Base-by-base conservation (phyloP, 768 basidiomycete genomes). In the Grammothele lineata region DNA sequence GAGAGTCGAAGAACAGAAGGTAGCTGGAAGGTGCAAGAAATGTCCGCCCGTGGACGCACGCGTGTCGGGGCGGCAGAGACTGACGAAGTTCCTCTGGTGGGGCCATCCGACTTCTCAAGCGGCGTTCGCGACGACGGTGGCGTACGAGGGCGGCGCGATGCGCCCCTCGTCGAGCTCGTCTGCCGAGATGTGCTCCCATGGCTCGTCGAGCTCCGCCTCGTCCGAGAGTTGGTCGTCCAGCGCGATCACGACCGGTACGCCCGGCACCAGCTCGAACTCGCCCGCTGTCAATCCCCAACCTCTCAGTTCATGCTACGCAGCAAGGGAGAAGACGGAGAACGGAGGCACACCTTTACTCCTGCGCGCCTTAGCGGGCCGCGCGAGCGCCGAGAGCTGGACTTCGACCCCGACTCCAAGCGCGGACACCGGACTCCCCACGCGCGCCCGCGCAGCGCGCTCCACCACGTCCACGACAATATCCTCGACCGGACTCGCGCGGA, bases 241-340 rank as follows among this genome's bases (percentile, higher is more conserved):
- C 23, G 70, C 77, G 48, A 83, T 79, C 37, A 83, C 80, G 26
- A 75, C 70, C 24, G 71, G 76, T 35, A 77, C 59, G 26, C 66
- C 68, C 4, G 79, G 78, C 10, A 83, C 63, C 21, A 81, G 58
- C 64, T 82, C 80, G 53, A 80, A 83, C 45, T 80, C 80, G 30
- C 69, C 70, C 22, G 70, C 78, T 73, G 53, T 19, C 32, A 17
- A 21, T 25, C 21, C 35, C 3, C 35, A 25, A 15, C 40, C 37
- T 24, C 23, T 27, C 42, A 7, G 14, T 22, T 7, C 32, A n/a
- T 24, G 17, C 24, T 6, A 39, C 36, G 10, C 23, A 12, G 33
- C 11, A 19, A 21, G 23, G 10, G 10, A n/a, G 43, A 33, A 41
- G 26, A 38, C 33, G 42, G 30, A 17, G 23, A 32, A 4, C 23